Percentiles rank a stretch among this genome's conserved stretches.
These are phyloP conservation scores for Mycena latifolia DNA, from an alignment of 768 basidiomycete species.

Conservation along the genomic window DNA sequence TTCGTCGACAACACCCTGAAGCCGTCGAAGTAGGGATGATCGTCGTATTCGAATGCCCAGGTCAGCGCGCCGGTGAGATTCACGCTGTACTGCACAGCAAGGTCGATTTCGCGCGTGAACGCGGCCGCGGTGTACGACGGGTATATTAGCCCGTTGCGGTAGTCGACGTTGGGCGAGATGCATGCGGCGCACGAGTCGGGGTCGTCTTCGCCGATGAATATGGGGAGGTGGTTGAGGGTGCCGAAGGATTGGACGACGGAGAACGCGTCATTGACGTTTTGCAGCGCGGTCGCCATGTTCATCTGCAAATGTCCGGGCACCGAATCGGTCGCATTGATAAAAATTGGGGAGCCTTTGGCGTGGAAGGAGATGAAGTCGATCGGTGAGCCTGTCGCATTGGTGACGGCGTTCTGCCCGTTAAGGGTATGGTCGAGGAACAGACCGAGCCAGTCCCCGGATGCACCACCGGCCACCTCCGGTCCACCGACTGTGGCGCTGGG, in stretches of 20 bases:
- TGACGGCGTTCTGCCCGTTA: constrained; percentile 28
- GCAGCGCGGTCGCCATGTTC: constrained; percentile 33
- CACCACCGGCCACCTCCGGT: constrained; percentile 33
- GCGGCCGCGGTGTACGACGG: constrained; percentile 35
- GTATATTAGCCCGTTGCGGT: constrained; percentile 34
- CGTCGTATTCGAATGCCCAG: constrained; percentile 35
- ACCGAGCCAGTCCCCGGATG: constrained; percentile 32
- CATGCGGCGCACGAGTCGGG: constrained; percentile 34
- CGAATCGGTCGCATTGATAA: constrained; percentile 30
- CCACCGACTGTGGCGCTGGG: constrained; percentile 34
- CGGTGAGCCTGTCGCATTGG: constrained; percentile 28
- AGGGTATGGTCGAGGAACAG: constrained; percentile 34
- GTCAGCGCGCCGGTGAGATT: constrained; percentile 35
- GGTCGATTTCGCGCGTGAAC: constrained; percentile 35
- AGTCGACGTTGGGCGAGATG: constrained; percentile 29
- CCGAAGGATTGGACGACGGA: constrained; percentile 31
- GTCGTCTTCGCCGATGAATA: constrained; percentile 34
- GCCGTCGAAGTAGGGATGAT: constrained; percentile 34
- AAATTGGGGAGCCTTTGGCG: constrained; percentile 34
- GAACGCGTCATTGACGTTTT: constrained; percentile 34
- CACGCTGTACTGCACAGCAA: constrained; percentile 21
- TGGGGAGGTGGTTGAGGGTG: constrained; percentile 29
- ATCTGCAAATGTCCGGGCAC: constrained; percentile 33
- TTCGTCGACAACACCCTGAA: constrained; percentile 35
- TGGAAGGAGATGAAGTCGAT: constrained; percentile 36